A percentile compares a stretch with the other conserved stretches of the same genome.
Conservation (phyloP, 2,329 filamentous ascomycete species). For the Aureobasidium sp. region DNA sequence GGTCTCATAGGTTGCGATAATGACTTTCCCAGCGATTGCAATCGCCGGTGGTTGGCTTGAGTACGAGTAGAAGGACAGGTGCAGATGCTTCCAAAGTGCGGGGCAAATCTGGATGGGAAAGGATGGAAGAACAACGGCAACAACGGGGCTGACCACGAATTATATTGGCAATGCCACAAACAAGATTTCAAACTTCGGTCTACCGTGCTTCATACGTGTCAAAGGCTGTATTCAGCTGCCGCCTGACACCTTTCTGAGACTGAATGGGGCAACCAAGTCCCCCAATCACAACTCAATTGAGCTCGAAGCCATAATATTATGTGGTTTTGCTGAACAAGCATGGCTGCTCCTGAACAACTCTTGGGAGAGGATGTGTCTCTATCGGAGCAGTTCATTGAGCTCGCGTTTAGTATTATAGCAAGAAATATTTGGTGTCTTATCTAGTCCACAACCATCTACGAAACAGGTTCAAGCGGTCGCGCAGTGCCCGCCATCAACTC, state of each 20-base stretch:
- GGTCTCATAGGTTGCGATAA: background rate
- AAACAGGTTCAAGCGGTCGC: slow-evolving; percentile 29
- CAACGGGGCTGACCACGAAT: background rate
- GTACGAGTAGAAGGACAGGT: background rate
- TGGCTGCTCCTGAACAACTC: too few species aligned
- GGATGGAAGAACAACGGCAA: background rate
- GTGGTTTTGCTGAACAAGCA: too few species aligned
- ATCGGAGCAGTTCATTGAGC: background rate
- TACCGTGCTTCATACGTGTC: background rate
- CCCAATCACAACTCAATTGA: too few species aligned
- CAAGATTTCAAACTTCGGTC: background rate
- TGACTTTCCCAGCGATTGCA: background rate
- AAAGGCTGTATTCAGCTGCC: background rate
- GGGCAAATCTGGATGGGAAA: background rate
- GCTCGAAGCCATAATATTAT: background rate
- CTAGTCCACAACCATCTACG: background rate
- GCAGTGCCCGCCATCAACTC: slow-evolving; percentile 65
- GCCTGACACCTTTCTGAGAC: background rate
- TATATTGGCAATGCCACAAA: background rate
- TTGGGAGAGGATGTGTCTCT: too few species aligned
- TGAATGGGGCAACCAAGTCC: too few species aligned
- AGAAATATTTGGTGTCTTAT: background rate
- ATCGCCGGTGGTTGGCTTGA: background rate
- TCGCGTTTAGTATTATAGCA: background rate
- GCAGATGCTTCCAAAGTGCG: background rate